Evolutionary conservation across 352 stramenopile genomes (phyloP), one percentile per base, ranked within the genome.

Genomic region (Globisporangium ultimum): DNA sequence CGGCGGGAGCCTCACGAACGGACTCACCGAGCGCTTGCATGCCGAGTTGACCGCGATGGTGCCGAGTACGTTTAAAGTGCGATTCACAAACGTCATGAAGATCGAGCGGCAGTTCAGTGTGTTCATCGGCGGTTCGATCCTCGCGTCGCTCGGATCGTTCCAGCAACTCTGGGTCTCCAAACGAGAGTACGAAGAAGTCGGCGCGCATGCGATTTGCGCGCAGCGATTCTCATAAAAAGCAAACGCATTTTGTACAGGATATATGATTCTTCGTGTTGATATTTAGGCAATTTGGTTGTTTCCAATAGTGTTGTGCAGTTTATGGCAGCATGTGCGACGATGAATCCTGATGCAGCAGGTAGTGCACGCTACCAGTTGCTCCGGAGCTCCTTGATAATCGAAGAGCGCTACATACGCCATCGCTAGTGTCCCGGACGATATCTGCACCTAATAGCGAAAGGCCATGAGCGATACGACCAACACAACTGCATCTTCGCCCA

Each of bases 101-200:
- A 75, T 95, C 62, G 86, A 96, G 71, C 74, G 80, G 17, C 80
- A 93, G 73, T 95, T 95, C 48, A 95, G 84, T 49, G 80, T 81
- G 55, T 96, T 93, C 70, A 96, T 95, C 53, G 87, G 87, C 28
- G 87, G 84, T 18, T 93, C 82, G 50, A 93, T 96, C 54, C 70
- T 96, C 24, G 87, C 87, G 40, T 94, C 84, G 51, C 72, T 96
- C 36, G 85, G 85, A 9, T 93, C 86, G 6, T 96, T 96, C 65
- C 85, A 96, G 72, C 86, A 95, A 51, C 67, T 96, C 2, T 96
- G 87, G 87, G 73, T 95, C 60, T 94, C 87, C 21, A 89, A 88
- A 61, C 70, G 70, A 55, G 87, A 96, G 65, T 96, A 81, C 58
- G 86, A 96, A 9, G 87, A 96, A 64, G 64, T 82, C 28, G 87